These are phyloP conservation scores for Mycena polygramma DNA, from an alignment of 768 basidiomycete species.

Conservation along the genomic window DNA sequence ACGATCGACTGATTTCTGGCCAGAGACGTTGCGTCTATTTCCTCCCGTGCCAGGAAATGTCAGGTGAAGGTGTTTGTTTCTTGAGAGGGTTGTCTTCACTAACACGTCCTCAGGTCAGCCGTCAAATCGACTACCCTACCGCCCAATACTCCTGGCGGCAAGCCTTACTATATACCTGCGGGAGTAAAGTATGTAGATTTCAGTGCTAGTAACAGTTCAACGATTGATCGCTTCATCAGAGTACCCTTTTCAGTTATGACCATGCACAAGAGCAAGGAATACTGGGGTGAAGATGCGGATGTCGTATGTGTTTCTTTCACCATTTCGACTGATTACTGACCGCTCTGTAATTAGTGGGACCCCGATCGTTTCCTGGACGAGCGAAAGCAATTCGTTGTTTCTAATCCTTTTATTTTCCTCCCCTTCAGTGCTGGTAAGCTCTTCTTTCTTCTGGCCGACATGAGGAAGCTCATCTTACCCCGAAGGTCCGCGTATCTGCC, in stretches of 20 bases:
- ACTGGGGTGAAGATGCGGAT: slow-evolving; percentile 14
- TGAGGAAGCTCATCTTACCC: background rate
- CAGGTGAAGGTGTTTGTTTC: background rate
- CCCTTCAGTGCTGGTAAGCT: slow-evolving; percentile 16
- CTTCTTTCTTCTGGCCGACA: background rate
- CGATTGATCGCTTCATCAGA: background rate
- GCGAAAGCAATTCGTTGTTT: background rate
- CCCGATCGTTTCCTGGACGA: slow-evolving; percentile 13
- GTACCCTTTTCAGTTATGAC: slow-evolving; percentile 5
- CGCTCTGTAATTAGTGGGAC: slow-evolving; percentile 3
- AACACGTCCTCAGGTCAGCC: background rate
- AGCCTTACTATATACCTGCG: slow-evolving; percentile 6
- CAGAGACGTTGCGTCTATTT: slow-evolving; percentile 7
- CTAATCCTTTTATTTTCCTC: slow-evolving; percentile 15
- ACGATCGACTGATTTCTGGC: background rate
- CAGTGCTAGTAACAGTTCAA: background rate
- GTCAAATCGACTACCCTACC: slow-evolving; percentile 9
- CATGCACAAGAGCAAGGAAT: slow-evolving; percentile 5
- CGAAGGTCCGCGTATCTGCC: slow-evolving; percentile 6
- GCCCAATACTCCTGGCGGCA: slow-evolving; percentile 4
- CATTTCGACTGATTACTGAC: background rate
- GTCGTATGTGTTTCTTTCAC: background rate
- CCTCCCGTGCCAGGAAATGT: slow-evolving; percentile 12
- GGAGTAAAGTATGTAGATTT: background rate
- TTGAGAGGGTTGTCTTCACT: background rate